Evolutionary conservation across 2,329 filamentous ascomycete species (phyloP).

Genomic region (Didymella glomerata): DNA sequence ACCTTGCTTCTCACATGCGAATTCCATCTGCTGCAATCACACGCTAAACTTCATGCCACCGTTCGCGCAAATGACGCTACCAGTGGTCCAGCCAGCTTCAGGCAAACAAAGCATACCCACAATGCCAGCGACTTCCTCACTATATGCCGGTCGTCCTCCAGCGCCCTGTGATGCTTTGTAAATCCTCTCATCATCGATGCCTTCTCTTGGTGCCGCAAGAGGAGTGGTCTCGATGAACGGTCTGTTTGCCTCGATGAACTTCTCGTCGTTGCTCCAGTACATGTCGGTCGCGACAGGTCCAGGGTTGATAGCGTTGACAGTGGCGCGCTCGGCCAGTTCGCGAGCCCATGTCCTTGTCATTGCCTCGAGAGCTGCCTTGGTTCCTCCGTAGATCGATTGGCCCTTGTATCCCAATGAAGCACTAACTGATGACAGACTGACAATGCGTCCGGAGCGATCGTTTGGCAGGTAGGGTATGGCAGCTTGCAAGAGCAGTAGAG

Average conservation of each 20-base stretch:
- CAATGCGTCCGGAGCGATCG: constrained; percentile 71
- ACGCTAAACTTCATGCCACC: constrained; percentile 68
- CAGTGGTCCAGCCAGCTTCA: constrained; percentile 80
- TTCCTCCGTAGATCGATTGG: constrained; percentile 70
- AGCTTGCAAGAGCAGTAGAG: constrained; percentile 79
- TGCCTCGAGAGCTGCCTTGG: constrained; percentile 71
- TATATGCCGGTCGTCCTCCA: constrained; percentile 68
- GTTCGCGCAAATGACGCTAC: constrained; percentile 81
- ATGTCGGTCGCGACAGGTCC: constrained; percentile 71
- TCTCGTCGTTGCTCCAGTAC: constrained; percentile 65
- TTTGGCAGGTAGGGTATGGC: constrained; percentile 72
- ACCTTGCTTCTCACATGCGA: too few relatives aligned
- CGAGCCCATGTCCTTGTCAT: constrained; percentile 75
- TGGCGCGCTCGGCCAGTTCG: constrained; percentile 68
- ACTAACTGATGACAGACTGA: constrained; percentile 69
- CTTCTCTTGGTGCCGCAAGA: constrained; percentile 67
- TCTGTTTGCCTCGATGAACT: constrained; percentile 67
- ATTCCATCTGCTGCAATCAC: constrained; percentile 18
- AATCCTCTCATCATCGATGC: constrained; percentile 68
- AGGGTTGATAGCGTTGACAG: constrained; percentile 72
- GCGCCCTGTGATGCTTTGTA: constrained; percentile 51
- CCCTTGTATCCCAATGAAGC: constrained; percentile 65
- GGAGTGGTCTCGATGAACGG: constrained; percentile 71
- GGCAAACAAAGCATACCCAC: constrained; percentile 77
- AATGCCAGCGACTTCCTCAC: constrained; percentile 76